Evolutionary conservation across 2,329 filamentous ascomycete species (phyloP).

Genomic region (Fusarium sp.): DNA sequence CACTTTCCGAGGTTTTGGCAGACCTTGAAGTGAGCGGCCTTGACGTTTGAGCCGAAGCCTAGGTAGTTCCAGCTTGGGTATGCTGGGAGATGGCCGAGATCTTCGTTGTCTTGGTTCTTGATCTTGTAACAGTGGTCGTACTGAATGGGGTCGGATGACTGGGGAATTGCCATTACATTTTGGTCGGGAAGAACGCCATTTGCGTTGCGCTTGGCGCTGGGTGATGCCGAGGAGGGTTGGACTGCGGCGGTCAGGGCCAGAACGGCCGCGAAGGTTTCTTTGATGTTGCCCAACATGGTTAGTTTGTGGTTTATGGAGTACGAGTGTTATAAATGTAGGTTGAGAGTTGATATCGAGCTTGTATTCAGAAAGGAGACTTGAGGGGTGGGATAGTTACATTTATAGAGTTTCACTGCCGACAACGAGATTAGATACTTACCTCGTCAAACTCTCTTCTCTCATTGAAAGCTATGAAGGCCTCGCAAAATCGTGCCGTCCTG

Average conservation of each 20-base stretch:
- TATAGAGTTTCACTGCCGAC: accelerated
- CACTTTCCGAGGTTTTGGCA: neutral
- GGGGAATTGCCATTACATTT: neutral
- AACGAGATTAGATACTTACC: neutral
- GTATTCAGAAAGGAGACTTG: too few relatives aligned
- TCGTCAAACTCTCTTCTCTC: accelerated
- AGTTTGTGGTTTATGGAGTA: accelerated
- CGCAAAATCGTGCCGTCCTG: accelerated
- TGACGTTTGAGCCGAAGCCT: neutral
- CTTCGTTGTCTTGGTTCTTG: neutral
- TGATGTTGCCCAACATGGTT: neutral
- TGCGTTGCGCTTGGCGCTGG: neutral
- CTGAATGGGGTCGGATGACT: neutral
- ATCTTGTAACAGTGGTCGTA: neutral
- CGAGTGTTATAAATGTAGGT: accelerated
- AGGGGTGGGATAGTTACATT: neutral
- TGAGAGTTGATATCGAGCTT: neutral
- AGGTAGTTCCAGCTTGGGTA: neutral
- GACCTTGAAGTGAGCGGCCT: neutral
- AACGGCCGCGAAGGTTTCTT: accelerated
- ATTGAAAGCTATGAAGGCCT: accelerated
- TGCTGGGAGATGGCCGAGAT: neutral
- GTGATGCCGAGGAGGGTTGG: neutral
- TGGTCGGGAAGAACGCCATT: neutral
- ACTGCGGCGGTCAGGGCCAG: neutral